Base-by-base conservation (phyloP, 768 basidiomycete genomes). In the Macrolepiota dolichaula region DNA sequence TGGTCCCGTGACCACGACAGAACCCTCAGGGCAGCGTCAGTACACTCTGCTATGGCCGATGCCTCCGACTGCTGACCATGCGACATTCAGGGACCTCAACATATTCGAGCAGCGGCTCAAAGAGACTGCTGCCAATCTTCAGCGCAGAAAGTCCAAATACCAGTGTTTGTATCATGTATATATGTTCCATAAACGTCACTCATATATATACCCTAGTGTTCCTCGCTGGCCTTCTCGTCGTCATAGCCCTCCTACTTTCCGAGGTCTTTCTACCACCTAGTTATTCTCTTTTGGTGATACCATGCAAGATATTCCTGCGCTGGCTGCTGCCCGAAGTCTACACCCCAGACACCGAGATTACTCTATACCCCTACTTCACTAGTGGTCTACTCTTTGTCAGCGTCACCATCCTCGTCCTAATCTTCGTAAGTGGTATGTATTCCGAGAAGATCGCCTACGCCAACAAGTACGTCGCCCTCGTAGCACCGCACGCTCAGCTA, bases 381-480 rank as follows among this genome's bases (percentile, higher is more conserved):
- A 88, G 85, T 37, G 93, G 91, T 1, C 74, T 94, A 38, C 77
- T 97, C 11, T 91, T 96, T 62, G 92, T 98, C 29, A 85, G 89
- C 19, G 86, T 94, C 57, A 95, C 94, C 13, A 96, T 96, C 1
- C 85, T 98, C 7, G 83, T 91, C 35, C 83, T 99, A 40, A 97
- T 98, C 81, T 98, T 97, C 71, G 94, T 94, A 9, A 96, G 92
- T 67, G 96, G 96, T 17, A 91, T 96, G 85, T 99, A 98, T 69
- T 80, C 89, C 3, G 95, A 99, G 73, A 96, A 96, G 77, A 96
- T 98, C 67, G 91, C 86, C 3, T 98, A 97, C 72, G 95, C 96
- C 19, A 95, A 97, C 77, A 89, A 89, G 96, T 96, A 71, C 68
- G 90, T 78, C 54, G 32, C 60, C 42, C 36, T 22, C 47, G 19